Conservation (phyloP, 1,284 basidiomycete species). For the Tylopilus sp. region DNA sequence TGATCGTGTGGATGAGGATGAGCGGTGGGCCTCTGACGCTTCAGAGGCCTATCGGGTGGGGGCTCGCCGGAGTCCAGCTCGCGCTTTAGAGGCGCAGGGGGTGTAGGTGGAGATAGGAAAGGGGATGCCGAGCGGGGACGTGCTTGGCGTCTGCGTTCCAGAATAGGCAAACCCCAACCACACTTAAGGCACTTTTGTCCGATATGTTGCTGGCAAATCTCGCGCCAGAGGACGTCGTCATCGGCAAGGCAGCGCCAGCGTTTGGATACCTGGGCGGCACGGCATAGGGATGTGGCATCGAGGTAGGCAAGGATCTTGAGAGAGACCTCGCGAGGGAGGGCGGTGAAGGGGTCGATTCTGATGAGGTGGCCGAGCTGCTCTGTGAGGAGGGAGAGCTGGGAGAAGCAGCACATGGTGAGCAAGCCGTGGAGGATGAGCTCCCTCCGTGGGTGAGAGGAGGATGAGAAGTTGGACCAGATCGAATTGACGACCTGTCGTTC, state of each 20-base stretch:
- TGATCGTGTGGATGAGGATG: not conserved
- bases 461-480: slow-evolving; percentile 97
- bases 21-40: slow-evolving; percentile 47
- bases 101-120: slow-evolving; percentile 18
- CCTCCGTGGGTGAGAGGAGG: slow-evolving; percentile 85
- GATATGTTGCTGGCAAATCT: slow-evolving; percentile 98
- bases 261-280: slow-evolving; percentile 90
- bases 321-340: slow-evolving; percentile 88
- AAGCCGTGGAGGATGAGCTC: slow-evolving; percentile 95
- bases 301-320: slow-evolving; percentile 90
- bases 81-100: slow-evolving; percentile 37
- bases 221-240: slow-evolving; percentile 94
- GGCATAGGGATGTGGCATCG: slow-evolving; percentile 93
- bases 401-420: slow-evolving; percentile 99
- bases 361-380: slow-evolving; percentile 90
- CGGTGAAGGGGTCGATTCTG: slow-evolving; percentile 91
- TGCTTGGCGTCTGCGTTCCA: slow-evolving; percentile 67
- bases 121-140: slow-evolving; percentile 39
- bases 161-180: slow-evolving; percentile 93
- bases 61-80: slow-evolving; percentile 32
- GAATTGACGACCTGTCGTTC: slow-evolving; percentile 90
- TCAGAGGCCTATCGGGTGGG: slow-evolving; percentile 37
- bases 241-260: slow-evolving; percentile 90
- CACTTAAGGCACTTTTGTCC: slow-evolving; percentile 97
- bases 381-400: slow-evolving; percentile 94